Conservation (phyloP, 768 basidiomycete species). For the Leccinum truebloodii region DNA sequence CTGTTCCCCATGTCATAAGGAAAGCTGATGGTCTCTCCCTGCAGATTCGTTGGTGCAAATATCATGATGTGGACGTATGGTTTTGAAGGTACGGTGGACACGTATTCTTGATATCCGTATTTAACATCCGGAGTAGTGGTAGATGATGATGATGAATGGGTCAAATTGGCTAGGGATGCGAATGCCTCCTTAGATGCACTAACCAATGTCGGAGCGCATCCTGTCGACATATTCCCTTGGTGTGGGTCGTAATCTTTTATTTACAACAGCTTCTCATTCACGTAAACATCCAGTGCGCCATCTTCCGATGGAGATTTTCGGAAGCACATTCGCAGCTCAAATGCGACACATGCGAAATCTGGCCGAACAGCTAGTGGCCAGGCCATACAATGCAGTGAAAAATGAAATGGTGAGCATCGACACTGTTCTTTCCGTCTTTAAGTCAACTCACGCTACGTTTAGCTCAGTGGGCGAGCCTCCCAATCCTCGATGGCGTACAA, state of each 20-base stretch:
- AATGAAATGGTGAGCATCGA: conserved; percentile 3
- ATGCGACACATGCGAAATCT: conserved; percentile 8
- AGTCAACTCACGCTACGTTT: neutral
- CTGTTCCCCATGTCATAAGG: neutral
- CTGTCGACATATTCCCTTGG: conserved; percentile 11
- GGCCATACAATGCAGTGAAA: conserved; percentile 3
- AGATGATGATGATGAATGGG: conserved; percentile 6
- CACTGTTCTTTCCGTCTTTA: neutral
- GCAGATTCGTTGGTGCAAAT: conserved; percentile 5
- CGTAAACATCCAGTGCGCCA: neutral
- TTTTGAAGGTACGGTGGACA: conserved; percentile 1
- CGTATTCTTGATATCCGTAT: neutral
- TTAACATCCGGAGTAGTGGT: neutral
- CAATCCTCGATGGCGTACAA: conserved; percentile 8
- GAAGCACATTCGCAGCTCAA: conserved; percentile 2
- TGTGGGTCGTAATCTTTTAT: neutral
- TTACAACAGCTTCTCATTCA: neutral
- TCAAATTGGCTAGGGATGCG: conserved; percentile 6
- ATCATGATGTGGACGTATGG: conserved; percentile 9
- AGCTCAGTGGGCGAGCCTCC: conserved; percentile 5
- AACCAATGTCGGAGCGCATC: conserved; percentile 8
- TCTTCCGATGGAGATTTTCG: conserved; percentile 6
- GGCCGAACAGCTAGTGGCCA: conserved; percentile 1
- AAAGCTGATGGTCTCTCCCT: neutral
- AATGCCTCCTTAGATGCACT: conserved; percentile 7